These are phyloP conservation scores for Peronosclerospora sorghi DNA, from an alignment of 352 stramenopile genomes.

Conservation along the genomic window DNA sequence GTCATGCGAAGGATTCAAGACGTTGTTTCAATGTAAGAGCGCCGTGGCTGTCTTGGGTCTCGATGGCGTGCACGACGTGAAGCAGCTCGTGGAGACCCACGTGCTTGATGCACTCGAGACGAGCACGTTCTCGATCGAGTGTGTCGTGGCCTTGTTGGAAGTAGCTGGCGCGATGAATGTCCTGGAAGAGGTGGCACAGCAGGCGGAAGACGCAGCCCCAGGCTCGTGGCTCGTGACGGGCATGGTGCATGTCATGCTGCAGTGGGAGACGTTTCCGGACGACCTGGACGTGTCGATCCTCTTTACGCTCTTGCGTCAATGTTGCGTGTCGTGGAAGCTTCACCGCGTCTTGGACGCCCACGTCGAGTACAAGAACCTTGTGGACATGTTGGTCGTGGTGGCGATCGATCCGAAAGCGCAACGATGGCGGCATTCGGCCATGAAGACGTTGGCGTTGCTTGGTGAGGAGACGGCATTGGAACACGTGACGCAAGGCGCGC, in stretches of 20 bases:
- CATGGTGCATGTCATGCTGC: constrained; percentile 35
- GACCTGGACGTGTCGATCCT: constrained; percentile 36
- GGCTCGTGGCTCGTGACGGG: constrained; percentile 40
- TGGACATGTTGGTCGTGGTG: constrained; percentile 30
- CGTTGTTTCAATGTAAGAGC: constrained; percentile 26
- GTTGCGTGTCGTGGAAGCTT: constrained; percentile 25
- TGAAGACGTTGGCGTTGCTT: constrained; percentile 34
- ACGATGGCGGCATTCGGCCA: no score
- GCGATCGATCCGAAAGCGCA: constrained; percentile 30
- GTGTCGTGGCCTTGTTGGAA: constrained; percentile 41
- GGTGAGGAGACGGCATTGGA: constrained; percentile 35
- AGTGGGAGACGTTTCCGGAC: constrained; percentile 21
- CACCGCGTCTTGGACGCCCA: constrained; percentile 34
- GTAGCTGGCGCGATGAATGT: constrained; percentile 13
- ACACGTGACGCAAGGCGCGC: constrained; percentile 14
- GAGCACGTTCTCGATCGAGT: constrained; percentile 42
- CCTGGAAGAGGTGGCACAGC: constrained; percentile 1
- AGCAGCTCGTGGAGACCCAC: constrained; percentile 20
- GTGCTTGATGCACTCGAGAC: constrained; percentile 27
- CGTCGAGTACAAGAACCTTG: constrained; percentile 28
- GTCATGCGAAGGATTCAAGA: constrained; percentile 34
- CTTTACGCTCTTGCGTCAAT: constrained; percentile 30
- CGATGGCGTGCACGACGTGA: constrained; percentile 11
- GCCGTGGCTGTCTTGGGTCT: constrained; percentile 7
- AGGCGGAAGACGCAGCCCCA: constrained; percentile 12